Evolutionary conservation across 2,329 filamentous ascomycete species (phyloP), one percentile per base, ranked within the genome.

Genomic region (Colletotrichum gigasporum): DNA sequence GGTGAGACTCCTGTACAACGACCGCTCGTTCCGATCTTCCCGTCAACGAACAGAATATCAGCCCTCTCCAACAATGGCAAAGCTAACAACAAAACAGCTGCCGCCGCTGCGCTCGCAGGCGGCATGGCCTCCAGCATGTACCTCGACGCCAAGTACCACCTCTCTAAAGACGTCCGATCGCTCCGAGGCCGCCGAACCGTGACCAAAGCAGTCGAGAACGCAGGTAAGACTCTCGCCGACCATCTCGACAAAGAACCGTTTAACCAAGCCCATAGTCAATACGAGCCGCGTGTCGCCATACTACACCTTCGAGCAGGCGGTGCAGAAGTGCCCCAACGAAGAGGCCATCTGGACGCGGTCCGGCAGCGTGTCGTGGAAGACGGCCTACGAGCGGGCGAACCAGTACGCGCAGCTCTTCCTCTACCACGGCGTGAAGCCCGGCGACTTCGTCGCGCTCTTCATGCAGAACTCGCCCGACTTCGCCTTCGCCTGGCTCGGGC

Each of bases 391-490:
- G n/a, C 80, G 82, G n/a, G 80, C 79, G 8, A 83, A 86, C 67
- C 87, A 87, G 69, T 91, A 85, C 68, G 89, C 83, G 0, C 82
- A 88, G 63, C 90, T 86, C 77, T 89, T 90, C 69, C 79, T 87
- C 2, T 75, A 82, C 2, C 78, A 86, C 28, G 88, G 87, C 4
- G 83, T 92, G 16, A 78, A 82, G 70, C 83, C 85, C 0, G 83
- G 85, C 3, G 83, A 91, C 32, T 78, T 91, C 2, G 88, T 92
- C 1, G 87, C 83, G 3, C 80, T 92, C 63, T 91, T 90, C 74
- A 85, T 92, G 74, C 83, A 82, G 70, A 93, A 92, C 73, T 85
- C 87, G 12, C 83, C 87, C 0, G 89, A 92, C 58, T 91, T 92
- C 68, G 70, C 90, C 8, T 86, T 91, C 50, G 83, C 84, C 3